A percentile compares a stretch with the other conserved stretches of the same genome.
These are phyloP conservation scores for Ascochyta rabiei DNA, from an alignment of 2,329 filamentous ascomycete species.

Conservation along the genomic window DNA sequence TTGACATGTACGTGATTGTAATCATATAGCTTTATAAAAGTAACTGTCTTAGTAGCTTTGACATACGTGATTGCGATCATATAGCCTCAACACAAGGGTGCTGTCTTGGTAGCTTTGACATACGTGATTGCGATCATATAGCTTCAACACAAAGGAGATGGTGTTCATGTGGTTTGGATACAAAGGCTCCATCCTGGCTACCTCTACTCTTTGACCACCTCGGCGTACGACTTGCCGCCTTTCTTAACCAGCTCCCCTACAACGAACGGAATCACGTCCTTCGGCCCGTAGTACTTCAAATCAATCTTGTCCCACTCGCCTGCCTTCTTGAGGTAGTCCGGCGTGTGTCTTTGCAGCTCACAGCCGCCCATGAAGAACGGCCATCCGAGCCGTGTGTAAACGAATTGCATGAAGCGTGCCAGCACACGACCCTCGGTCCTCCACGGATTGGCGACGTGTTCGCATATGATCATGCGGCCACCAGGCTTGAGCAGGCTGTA, in stretches of 20 bases:
- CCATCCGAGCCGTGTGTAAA: slow-evolving; percentile 57
- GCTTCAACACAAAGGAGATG: too few species aligned
- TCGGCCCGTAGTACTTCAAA: slow-evolving; percentile 48
- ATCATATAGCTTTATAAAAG: too few species aligned
- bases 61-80: too few species aligned
- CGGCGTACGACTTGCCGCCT: slow-evolving; percentile 28
- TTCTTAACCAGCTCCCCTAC: slow-evolving; percentile 48
- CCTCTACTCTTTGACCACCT: slow-evolving; percentile 23
- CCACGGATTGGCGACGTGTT: slow-evolving; percentile 63
- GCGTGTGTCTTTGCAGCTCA: slow-evolving; percentile 57
- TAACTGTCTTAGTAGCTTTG: too few species aligned
- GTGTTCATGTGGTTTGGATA: too few species aligned
- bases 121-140: too few species aligned
- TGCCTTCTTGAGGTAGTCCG: slow-evolving; percentile 49
- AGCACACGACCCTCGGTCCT: slow-evolving; percentile 52
- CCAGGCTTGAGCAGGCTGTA: slow-evolving; percentile 61
- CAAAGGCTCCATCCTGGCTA: background rate
- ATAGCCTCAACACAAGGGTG: too few species aligned
- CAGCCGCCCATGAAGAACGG: slow-evolving; percentile 60
- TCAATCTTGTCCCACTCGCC: slow-evolving; percentile 58
- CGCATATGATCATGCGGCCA: slow-evolving; percentile 60
- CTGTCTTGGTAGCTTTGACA: too few species aligned
- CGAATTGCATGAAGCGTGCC: slow-evolving; percentile 54
- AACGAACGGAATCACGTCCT: slow-evolving; percentile 42
- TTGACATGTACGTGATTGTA: too few species aligned